phyloP scores from a whole-genome alignment of 2,329 filamentous ascomycete species.

The Aspergillus oerlinghausenensis region DNA sequence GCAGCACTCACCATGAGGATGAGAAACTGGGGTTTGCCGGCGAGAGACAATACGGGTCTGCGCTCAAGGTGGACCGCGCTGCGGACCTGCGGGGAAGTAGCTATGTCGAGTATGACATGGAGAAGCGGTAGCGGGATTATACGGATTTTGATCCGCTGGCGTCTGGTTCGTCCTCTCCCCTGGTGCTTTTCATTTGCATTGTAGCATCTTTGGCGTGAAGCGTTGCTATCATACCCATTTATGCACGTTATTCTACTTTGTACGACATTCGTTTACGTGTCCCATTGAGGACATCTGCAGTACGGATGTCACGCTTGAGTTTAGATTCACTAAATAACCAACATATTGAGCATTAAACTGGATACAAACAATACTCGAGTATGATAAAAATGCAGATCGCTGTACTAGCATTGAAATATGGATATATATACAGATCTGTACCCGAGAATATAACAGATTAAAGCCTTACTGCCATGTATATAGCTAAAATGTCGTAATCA shows the following conservation, averaged over 20 bases:
- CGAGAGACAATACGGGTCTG: slow-evolving; percentile 29
- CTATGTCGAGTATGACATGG: slow-evolving; percentile 35
- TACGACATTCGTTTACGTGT: background rate
- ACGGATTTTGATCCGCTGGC: background rate
- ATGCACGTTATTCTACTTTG: background rate
- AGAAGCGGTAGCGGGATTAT: slow-evolving; percentile 22
- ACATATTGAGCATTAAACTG: background rate
- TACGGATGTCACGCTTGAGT: background rate
- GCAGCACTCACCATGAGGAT: slow-evolving; percentile 25
- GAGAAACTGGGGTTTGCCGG: slow-evolving; percentile 43
- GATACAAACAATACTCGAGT: background rate
- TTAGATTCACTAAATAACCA: background rate
- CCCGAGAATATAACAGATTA: background rate
- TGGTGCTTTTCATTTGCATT: background rate
- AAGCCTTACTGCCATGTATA: slow-evolving; percentile 13
- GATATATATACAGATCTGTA: background rate
- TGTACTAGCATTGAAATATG: background rate
- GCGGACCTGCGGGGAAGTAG: slow-evolving; percentile 28
- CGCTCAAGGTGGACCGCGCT: slow-evolving; percentile 24
- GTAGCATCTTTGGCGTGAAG: slow-evolving; percentile 2
- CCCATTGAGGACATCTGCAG: background rate
- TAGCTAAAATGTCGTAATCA: background rate
- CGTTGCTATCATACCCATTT: background rate
- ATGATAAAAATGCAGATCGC: background rate
- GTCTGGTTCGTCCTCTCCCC: slow-evolving; percentile 1